A percentile compares a stretch with the other conserved stretches of the same genome.
Conservation (phyloP, 768 basidiomycete genomes). For the Phaffia tasmanica region DNA sequence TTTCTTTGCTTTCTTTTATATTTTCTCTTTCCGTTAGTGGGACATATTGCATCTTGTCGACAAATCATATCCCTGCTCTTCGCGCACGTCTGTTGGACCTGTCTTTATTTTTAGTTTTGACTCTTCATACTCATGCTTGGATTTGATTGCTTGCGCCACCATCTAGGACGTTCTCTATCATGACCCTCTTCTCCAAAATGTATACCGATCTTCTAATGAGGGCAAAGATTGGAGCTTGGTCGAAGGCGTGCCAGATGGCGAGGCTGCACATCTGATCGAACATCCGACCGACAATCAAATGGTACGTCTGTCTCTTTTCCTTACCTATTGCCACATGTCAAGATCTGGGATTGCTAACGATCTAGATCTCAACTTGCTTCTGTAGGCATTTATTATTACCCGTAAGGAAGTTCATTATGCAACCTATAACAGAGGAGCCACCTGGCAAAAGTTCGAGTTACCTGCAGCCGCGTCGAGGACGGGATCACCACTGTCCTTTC, state of each 20-base stretch:
- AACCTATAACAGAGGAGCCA: conserved; percentile 73
- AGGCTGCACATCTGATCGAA: conserved; percentile 60
- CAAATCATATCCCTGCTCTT: too few relatives aligned
- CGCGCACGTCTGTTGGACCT: background rate
- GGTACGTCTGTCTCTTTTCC: conserved; percentile 41
- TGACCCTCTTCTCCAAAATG: conserved; percentile 54
- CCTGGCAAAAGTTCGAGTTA: conserved; percentile 72
- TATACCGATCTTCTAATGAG: conserved; percentile 75
- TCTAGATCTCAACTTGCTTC: background rate
- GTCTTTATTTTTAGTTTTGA: background rate
- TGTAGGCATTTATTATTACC: conserved; percentile 77
- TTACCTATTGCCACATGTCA: background rate
- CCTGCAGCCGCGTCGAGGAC: conserved; percentile 38
- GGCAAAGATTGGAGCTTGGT: conserved; percentile 57
- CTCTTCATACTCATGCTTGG: background rate
- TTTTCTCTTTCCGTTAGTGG: background rate
- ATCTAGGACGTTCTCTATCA: conserved; percentile 66
- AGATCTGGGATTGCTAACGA: background rate
- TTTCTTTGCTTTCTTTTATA: background rate
- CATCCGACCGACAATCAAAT: conserved; percentile 75
- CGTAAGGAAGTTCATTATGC: conserved; percentile 66
- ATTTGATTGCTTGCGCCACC: background rate
- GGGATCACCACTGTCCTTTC: conserved; percentile 68
- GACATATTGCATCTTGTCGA: conserved; percentile 15
- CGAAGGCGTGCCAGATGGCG: conserved; percentile 48